A percentile compares a stretch with the other conserved stretches of the same genome.
Evolutionary conservation across 352 stramenopile genomes (phyloP).

Genomic region (Pythium phragmitis): DNA sequence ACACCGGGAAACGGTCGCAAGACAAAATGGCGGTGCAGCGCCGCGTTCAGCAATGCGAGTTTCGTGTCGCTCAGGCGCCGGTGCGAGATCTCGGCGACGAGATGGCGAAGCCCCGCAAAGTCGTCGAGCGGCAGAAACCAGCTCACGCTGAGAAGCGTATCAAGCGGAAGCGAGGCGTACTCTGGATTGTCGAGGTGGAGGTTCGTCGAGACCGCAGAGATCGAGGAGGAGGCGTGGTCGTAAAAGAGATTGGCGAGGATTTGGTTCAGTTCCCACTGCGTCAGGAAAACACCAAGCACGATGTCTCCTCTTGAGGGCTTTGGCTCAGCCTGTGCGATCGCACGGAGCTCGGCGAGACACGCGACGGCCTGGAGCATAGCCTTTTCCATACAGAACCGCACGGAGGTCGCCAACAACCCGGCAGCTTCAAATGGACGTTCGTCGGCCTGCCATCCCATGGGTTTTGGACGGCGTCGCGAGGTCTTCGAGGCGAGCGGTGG

Average conservation of each 20-base stretch:
- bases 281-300: slow-evolving; percentile 43
- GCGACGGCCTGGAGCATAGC: slow-evolving; percentile 41
- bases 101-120: slow-evolving; percentile 36
- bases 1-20: slow-evolving; percentile 36
- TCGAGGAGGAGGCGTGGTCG: neutral
- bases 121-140: slow-evolving; percentile 72
- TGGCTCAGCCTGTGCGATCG: slow-evolving; percentile 25
- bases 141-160: slow-evolving; percentile 43
- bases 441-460: slow-evolving; percentile 5
- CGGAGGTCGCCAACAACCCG: slow-evolving; percentile 44
- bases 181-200: slow-evolving; percentile 19
- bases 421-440: slow-evolving; percentile 36
- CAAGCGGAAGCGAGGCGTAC: slow-evolving; percentile 20
- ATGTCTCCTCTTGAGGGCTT: slow-evolving; percentile 5
- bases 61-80: slow-evolving; percentile 55
- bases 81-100: slow-evolving; percentile 57
- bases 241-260: slow-evolving; percentile 42
- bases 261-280: slow-evolving; percentile 53
- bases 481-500: neutral
- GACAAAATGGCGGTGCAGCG: slow-evolving; percentile 50
- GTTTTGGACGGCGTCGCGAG: slow-evolving; percentile 2
- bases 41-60: slow-evolving; percentile 44
- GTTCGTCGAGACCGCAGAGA: neutral
- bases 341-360: slow-evolving; percentile 44
- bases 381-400: slow-evolving; percentile 57